Evolutionary conservation across 768 basidiomycete genomes (phyloP), one percentile per base, ranked within the genome.

Genomic region (Rhizopogon vulgaris): DNA sequence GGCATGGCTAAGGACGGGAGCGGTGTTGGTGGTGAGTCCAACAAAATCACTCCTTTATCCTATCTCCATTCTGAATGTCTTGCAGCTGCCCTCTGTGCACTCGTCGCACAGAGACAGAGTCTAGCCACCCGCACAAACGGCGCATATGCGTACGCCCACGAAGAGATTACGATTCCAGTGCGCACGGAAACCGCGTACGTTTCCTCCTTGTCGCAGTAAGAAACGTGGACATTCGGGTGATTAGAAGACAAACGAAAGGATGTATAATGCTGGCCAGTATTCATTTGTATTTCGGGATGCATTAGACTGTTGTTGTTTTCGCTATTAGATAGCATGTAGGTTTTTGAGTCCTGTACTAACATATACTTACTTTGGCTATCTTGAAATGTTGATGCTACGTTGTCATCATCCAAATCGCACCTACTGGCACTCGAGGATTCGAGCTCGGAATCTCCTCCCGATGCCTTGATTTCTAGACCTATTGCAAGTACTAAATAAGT

Each of bases 1-100:
- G 95, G 92, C 36, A 66, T 98, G 65, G 96, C 96, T 4, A 98
- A 96, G 69, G 96, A 99, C 60, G 96, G 96, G 11, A 94, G 91
- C 62, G 96, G 95, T 36, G 93, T 94, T 38, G 96, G 96, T 63
- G 95, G 94, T 96, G 68, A 71, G 87, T 36, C n/a, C 15, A 37
- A 49, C n/a, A 7, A 15, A 38, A 22, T 22, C 22, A 22, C 22
- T 22, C 22, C 22, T 3, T 22, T 22, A 22, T 22, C 38, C 52
- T 14, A 15, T 42, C 41, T 55, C 38, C 53, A 41, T 52, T 41
- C 58, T 48, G 11, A 47, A 45, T 38, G 17, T 27, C 11, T 50
- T 56, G 15, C 55, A 94, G 93, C 93, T 65, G 93, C 93, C 38
- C 74, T 96, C 38, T 88, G 90, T 59, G 93, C 93, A 1, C 76